These are phyloP conservation scores for Venturia nashicola DNA, from an alignment of 2,329 filamentous ascomycete species.

Conservation along the genomic window DNA sequence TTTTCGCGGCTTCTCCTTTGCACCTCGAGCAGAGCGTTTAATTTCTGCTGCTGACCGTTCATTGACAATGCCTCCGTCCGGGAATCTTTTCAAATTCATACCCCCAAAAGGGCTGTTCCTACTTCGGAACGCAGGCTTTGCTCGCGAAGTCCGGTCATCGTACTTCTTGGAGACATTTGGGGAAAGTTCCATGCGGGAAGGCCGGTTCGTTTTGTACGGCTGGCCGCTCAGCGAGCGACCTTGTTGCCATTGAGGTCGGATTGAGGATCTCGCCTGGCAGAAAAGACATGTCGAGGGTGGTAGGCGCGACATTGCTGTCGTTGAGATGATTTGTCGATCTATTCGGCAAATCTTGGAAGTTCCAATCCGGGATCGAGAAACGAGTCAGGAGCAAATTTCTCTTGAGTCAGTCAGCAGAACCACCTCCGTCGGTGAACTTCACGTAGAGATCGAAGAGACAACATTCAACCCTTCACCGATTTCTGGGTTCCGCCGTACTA, in stretches of 20 bases:
- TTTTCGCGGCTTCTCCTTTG: slow-evolving; percentile 25
- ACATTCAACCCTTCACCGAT: too few relatives aligned
- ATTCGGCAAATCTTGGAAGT: background rate
- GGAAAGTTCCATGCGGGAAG: slow-evolving; percentile 10
- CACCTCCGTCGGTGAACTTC: too few relatives aligned
- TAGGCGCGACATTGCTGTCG: slow-evolving; percentile 17
- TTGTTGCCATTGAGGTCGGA: slow-evolving; percentile 10
- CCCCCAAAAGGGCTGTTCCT: slow-evolving; percentile 43
- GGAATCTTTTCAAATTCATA: slow-evolving; percentile 43
- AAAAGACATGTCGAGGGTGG: slow-evolving; percentile 25
- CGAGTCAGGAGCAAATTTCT: background rate
- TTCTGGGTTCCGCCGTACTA: too few relatives aligned
- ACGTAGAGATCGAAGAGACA: too few relatives aligned
- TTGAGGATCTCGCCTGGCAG: slow-evolving; percentile 24
- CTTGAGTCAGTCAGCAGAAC: too few relatives aligned
- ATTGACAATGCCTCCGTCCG: slow-evolving; percentile 22
- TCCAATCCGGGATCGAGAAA: background rate
- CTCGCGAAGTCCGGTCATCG: slow-evolving; percentile 15
- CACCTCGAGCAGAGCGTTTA: slow-evolving; percentile 18
- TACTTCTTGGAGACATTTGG: slow-evolving; percentile 24
- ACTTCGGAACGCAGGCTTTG: slow-evolving; percentile 26
- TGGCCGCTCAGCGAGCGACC: background rate
- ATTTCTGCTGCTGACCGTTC: slow-evolving; percentile 31
- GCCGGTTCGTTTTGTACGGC: background rate
- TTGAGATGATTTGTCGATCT: background rate